Percentiles rank a stretch among this genome's conserved stretches.
phyloP scores from a whole-genome alignment of 192 early-diverging fungal genomes.

The Podila clonocystis region DNA sequence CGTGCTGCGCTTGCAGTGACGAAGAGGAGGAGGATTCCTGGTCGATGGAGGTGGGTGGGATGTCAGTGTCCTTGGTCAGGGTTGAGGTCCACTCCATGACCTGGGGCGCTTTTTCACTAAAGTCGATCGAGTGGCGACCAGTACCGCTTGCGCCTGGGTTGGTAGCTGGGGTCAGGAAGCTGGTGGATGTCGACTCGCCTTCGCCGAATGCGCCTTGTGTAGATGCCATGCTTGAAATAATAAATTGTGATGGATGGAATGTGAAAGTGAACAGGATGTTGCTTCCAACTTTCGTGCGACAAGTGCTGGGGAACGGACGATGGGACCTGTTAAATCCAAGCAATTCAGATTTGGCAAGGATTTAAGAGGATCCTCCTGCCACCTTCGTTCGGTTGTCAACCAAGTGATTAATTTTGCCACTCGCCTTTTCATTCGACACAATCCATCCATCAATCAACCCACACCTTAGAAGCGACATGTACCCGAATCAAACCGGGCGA shows the following conservation, averaged over 20 bases:
- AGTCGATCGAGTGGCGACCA: conserved; percentile 45
- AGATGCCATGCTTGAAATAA: neutral
- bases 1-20: neutral
- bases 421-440: neutral
- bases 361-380: neutral
- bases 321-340: neutral
- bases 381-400: neutral
- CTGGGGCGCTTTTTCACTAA: conserved; percentile 43
- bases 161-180: conserved; percentile 45
- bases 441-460: neutral
- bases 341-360: neutral
- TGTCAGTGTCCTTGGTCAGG: conserved; percentile 21
- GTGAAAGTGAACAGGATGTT: too few species aligned
- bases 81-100: conserved; percentile 51
- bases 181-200: conserved; percentile 20
- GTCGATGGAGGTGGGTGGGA: conserved; percentile 19
- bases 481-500: conserved; percentile 27
- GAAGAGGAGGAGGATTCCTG: conserved; percentile 5
- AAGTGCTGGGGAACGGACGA: neutral
- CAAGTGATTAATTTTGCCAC: too few species aligned
- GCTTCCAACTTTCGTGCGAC: too few species aligned
- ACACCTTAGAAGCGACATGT: conserved; percentile 7
- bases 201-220: conserved; percentile 7
- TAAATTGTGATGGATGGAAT: neutral
- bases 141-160: conserved; percentile 22